Evolutionary conservation across 495 filamentous ascomycete genomes (phyloP).

Genomic region (Xylaria intraflava): DNA sequence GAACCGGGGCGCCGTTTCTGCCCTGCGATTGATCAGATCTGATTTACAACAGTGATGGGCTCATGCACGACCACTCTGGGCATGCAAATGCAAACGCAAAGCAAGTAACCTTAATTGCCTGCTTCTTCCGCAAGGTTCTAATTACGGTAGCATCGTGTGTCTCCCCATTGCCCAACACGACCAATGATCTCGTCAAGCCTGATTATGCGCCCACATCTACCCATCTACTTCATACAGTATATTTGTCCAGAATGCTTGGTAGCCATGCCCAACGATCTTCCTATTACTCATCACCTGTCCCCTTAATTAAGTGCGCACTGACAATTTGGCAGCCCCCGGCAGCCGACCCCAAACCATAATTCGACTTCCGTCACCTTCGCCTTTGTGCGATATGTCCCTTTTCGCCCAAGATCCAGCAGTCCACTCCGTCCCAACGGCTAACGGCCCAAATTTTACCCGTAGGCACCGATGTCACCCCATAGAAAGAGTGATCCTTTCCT

Average conservation of each 20-base stretch:
- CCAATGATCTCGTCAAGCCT: neutral
- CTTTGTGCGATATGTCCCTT: neutral
- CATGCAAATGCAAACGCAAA: constrained; percentile 10
- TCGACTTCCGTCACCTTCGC: neutral
- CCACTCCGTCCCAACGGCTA: neutral
- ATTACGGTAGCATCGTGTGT: constrained; percentile 1
- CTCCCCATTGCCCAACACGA: neutral
- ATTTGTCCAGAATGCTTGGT: too few species aligned
- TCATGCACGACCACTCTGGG: neutral
- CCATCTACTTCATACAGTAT: neutral
- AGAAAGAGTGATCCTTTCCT: neutral
- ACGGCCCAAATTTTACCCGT: neutral
- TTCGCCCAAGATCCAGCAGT: neutral
- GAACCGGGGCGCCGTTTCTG: neutral
- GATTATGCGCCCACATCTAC: neutral
- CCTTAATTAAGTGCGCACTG: neutral
- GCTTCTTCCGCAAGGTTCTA: neutral
- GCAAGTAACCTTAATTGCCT: constrained; percentile 9
- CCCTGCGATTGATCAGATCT: neutral
- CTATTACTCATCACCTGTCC: neutral
- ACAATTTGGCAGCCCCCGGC: neutral
- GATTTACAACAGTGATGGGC: neutral
- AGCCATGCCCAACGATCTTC: too few species aligned
- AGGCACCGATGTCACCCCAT: neutral
- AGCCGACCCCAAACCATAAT: neutral